Base-by-base conservation (phyloP, 2,329 filamentous ascomycete genomes). In the Fusarium robinianum region DNA sequence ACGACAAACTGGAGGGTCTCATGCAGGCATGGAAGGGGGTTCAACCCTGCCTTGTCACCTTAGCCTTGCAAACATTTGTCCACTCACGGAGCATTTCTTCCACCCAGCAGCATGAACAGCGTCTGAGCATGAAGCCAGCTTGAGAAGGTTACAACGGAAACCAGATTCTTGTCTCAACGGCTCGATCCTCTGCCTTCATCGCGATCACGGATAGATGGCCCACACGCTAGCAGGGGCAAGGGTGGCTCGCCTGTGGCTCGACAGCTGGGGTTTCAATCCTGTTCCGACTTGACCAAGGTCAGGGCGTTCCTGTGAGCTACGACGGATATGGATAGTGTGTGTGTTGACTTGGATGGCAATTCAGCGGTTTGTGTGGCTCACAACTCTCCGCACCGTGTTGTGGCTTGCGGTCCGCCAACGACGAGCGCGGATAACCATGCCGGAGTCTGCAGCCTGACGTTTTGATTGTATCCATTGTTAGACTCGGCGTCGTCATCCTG, bases 401-500 rank as follows among this genome's bases (percentile, higher is more conserved):
- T 35, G 32, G 32, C 32, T 35, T 35, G 8, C 10, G 11, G 4
- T 17, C 21, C 40, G 18, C 40, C 33, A 43, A 43, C 40, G 30
- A 30, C n/a, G 24, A 21, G 18, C 33, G 18, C 30, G 10, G 33
- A 41, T 14, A 43, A 34, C 24, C 27, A 31, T 31, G 49, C 25
- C n/a, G 12, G 0, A 35, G 34, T 29, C 49, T 57, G 52, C 41
- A 52, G 29, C 32, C 41, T 57, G 53, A 57, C 48, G 54, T 46
- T 21, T 38, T 14, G 5, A 16, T 11, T 6, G 11, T 15, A 4
- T 15, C 14, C 16, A 9, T 16, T 15, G 9, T 19, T 8, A 31
- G 17, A 10, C 16, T 18, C 6, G 32, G 6, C 30, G 19, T 41
- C 38, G 23, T 41, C 38, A 41, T 41, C 8, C 17, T 22, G 38